Conservation (phyloP, 2,329 filamentous ascomycete genomes). For the Alternaria arbusti region DNA sequence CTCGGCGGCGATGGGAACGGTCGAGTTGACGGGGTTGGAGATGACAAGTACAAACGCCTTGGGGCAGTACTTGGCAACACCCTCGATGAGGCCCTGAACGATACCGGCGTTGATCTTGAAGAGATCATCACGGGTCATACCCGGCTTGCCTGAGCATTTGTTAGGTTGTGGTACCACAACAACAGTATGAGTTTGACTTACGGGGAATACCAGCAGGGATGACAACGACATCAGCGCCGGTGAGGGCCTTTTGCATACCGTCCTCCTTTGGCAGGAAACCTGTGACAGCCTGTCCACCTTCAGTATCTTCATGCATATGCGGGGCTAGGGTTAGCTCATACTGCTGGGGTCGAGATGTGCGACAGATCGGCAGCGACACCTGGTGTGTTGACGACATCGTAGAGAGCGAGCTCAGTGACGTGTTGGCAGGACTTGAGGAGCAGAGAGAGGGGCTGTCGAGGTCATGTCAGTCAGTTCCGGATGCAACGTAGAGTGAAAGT, state of each 20-base stretch:
- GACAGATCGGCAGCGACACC: slow-evolving; percentile 96
- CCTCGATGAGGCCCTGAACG: slow-evolving; percentile 90
- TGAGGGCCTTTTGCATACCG: slow-evolving; percentile 86
- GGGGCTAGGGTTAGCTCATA: slow-evolving; percentile 52
- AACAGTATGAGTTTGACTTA: slow-evolving; percentile 52
- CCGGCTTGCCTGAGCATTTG: slow-evolving; percentile 83
- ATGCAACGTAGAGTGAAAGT: neutral
- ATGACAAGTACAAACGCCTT: slow-evolving; percentile 97
- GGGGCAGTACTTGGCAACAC: slow-evolving; percentile 83
- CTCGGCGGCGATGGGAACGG: slow-evolving; percentile 96
- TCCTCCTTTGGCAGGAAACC: slow-evolving; percentile 86
- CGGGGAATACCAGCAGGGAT: slow-evolving; percentile 98
- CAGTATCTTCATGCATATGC: slow-evolving; percentile 18
- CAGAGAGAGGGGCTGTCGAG: slow-evolving; percentile 83
- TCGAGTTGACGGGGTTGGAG: slow-evolving; percentile 99
- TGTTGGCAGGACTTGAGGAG: slow-evolving; percentile 90
- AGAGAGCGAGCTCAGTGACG: slow-evolving; percentile 91
- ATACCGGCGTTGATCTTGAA: slow-evolving; percentile 99
- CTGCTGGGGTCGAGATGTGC: slow-evolving; percentile 91
- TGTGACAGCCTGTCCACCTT: slow-evolving; percentile 68
- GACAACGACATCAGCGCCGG: slow-evolving; percentile 92
- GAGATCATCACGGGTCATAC: slow-evolving; percentile 98
- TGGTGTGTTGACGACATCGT: slow-evolving; percentile 99
- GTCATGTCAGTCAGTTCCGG: slow-evolving; percentile 18
- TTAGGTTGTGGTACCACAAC: slow-evolving; percentile 17